These are phyloP conservation scores for Alternaria incomplexa DNA, from an alignment of 2,329 filamentous ascomycete genomes.

Conservation along the genomic window DNA sequence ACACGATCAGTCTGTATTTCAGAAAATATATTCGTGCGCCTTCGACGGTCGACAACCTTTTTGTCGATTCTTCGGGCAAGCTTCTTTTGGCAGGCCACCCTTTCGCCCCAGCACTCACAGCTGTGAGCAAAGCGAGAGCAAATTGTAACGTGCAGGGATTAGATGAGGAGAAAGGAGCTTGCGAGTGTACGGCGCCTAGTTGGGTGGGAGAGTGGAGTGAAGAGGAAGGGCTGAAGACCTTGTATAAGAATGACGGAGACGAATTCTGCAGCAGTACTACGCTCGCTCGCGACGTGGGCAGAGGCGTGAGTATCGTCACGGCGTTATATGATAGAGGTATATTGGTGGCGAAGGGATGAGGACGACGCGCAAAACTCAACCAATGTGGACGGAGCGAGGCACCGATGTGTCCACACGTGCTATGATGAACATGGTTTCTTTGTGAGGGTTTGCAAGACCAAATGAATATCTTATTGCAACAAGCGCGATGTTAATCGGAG, in stretches of 20 bases:
- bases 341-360: conserved; percentile 42
- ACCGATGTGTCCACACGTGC: neutral
- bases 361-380: neutral
- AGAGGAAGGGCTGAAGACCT: conserved; percentile 37
- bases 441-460: neutral
- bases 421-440: neutral
- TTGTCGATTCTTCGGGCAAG: conserved; percentile 45
- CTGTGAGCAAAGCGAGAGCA: conserved; percentile 26
- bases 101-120: conserved; percentile 40
- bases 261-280: conserved; percentile 48
- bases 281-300: conserved; percentile 46
- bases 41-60: conserved; percentile 50
- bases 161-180: conserved; percentile 27
- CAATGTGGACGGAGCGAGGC: neutral
- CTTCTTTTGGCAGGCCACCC: conserved; percentile 53
- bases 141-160: conserved; percentile 21
- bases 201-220: conserved; percentile 51
- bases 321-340: conserved; percentile 53
- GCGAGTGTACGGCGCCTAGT: conserved; percentile 38
- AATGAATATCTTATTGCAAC: neutral
- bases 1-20: conserved; percentile 14
- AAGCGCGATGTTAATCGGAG: neutral
- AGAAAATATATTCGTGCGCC: conserved; percentile 30
- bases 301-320: conserved; percentile 44
- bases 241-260: conserved; percentile 42